Evolutionary conservation across 2,329 filamentous ascomycete species (phyloP), one percentile per base, ranked within the genome.

Genomic region (Fusarium continuum): DNA sequence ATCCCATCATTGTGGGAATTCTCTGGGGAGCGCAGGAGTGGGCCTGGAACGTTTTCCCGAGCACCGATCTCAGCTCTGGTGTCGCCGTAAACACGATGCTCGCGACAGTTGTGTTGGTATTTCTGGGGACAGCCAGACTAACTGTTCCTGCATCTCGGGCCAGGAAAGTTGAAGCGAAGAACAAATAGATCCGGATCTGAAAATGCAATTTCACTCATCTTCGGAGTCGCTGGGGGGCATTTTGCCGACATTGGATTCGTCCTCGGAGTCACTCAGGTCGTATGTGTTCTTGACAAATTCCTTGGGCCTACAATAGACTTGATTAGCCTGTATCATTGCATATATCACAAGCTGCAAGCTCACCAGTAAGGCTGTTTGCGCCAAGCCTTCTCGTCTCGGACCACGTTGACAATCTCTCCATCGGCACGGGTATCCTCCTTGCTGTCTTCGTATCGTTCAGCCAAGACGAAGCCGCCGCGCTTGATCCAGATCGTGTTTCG

Each of bases 11-110:
- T 26, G 85, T 92, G 67, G 89, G 89, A 70, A 78, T 77, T 5
- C 76, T 93, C 9, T 97, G 91, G 90, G 84, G 82, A 4, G 82
- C 86, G 56, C 93, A 97, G 76, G 93, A 97, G 76, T 93, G 90
- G 88, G 92, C 91, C 11, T 97, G 93, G 93, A 96, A 97, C 69
- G 87, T 93, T 9, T 97, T 91, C 73, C 93, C 93, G n/a, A 96
- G 92, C 73, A 87, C 85, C 5, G 72, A 77, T 25, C 56, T 72
- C 41, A 87, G 85, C 72, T 87, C 85, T 5, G 74, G 73, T 13
- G 78, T 82, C 14, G 93, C 93, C 8, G 91, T 99, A 13, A 82
- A 82, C 20, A 85, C 87, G 32, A 80, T 98, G 69, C 86, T 86
- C 16, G 73, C 85, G 11, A 91, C 90, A 14, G 87, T 94, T 2